These are phyloP conservation scores for Cryphonectria nitschkei DNA, from an alignment of 2,329 filamentous ascomycete genomes.

Conservation along the genomic window DNA sequence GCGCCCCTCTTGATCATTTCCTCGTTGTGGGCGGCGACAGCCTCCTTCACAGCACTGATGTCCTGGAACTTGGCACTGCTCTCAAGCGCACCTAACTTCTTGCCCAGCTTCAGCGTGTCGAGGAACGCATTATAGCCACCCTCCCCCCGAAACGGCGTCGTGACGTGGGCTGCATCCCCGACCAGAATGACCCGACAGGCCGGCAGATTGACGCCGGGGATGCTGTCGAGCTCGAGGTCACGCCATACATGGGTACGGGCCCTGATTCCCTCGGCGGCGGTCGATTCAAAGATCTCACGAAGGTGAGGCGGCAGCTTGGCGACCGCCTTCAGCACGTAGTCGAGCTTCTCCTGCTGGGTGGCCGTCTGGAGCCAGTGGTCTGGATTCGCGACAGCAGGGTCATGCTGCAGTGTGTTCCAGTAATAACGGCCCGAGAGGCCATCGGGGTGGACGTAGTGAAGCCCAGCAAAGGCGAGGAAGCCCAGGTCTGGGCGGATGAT, in stretches of 20 bases:
- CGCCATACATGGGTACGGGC: neutral
- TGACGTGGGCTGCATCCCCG: constrained; percentile 12
- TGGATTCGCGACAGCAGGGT: constrained; percentile 13
- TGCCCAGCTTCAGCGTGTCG: neutral
- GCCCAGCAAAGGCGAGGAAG: constrained; percentile 32
- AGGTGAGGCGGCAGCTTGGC: neutral
- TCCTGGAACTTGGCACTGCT: neutral
- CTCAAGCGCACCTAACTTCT: neutral
- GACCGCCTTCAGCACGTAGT: neutral
- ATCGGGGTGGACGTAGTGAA: constrained; percentile 31
- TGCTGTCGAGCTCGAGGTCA: constrained; percentile 3
- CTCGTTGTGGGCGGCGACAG: neutral
- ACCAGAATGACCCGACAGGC: constrained; percentile 6
- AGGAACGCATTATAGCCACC: neutral
- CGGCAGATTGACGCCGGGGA: neutral
- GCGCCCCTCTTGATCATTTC: neutral
- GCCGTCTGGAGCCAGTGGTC: constrained; percentile 13
- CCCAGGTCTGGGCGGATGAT: constrained; percentile 9
- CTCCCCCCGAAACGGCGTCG: constrained; percentile 10
- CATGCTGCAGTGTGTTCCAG: constrained; percentile 30
- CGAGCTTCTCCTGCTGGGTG: constrained; percentile 4
- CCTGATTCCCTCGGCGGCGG: neutral
- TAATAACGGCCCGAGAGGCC: constrained; percentile 35
- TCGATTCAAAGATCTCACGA: constrained; percentile 6
- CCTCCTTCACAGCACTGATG: neutral